A percentile compares a stretch with the other conserved stretches of the same genome.
These are phyloP conservation scores for Tricholoma saponaceum DNA, from an alignment of 768 basidiomycete species.

Conservation along the genomic window DNA sequence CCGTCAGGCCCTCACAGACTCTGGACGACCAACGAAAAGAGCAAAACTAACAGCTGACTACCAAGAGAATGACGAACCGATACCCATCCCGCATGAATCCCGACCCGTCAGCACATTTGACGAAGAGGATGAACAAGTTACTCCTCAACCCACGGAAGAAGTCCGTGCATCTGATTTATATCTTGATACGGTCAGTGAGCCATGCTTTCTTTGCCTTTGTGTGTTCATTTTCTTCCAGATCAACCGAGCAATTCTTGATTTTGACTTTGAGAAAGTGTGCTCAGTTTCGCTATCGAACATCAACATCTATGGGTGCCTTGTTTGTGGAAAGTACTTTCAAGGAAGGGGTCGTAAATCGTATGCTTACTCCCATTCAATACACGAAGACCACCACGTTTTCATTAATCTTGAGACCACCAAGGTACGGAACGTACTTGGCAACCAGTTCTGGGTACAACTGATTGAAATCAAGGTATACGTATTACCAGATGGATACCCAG, in stretches of 20 bases:
- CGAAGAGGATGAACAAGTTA: constrained; percentile 32
- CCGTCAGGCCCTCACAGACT: constrained; percentile 7
- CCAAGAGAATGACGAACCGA: not conserved
- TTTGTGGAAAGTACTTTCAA: constrained; percentile 98
- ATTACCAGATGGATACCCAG: constrained; percentile 93
- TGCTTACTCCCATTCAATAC: constrained; percentile 95
- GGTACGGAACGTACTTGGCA: constrained; percentile 39
- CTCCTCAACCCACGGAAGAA: constrained; percentile 23
- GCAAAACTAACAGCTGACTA: constrained; percentile 16
- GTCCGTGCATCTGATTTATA: constrained; percentile 79
- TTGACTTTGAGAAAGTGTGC: constrained; percentile 99
- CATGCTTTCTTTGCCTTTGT: constrained; percentile 7
- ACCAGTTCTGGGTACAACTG: constrained; percentile 4
- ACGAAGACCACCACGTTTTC: constrained; percentile 98
- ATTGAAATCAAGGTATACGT: constrained; percentile 76
- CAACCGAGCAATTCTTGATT: constrained; percentile 86
- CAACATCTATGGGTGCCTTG: constrained; percentile 96
- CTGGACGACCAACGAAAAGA: constrained; percentile 33
- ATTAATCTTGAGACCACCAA: constrained; percentile 93
- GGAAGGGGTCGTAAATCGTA: constrained; percentile 91
- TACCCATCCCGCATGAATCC: not conserved
- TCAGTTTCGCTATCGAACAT: constrained; percentile 95
- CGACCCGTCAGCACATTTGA: constrained; percentile 5
- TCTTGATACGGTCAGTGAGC: constrained; percentile 76
- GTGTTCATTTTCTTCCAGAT: constrained; percentile 49